Evolutionary conservation across 2,329 filamentous ascomycete species (phyloP), one percentile per base, ranked within the genome.

Genomic region (Myriosclerotinia duriaeana): DNA sequence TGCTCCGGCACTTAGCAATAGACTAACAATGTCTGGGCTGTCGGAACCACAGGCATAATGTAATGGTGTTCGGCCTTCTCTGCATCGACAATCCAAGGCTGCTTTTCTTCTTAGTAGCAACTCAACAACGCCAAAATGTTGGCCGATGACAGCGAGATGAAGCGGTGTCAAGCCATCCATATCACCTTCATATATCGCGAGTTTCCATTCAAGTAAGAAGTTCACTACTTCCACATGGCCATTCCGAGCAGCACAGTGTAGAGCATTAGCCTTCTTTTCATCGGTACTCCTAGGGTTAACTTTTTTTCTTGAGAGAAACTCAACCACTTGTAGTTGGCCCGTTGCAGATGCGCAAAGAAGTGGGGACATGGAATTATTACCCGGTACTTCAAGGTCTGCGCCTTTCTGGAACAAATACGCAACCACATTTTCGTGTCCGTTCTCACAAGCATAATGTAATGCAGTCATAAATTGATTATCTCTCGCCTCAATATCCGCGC

Each of bases 1-100:
- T 6, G 66, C 68, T 14, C 66, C 62, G 30, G 58, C 63, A 26
- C 44, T 66, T 12, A 68, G 50, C 36, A 68, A 38, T 20, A 68
- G 42, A 22, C 63, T 64, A 5, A 69, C 63, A 15, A 68, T 56
- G 15, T 68, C 68, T 5, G 53, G n/a, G 26, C 52, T 64, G 6
- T 64, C 42, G 5, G 44, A 54, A 6, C 53, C 44, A 15, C 66
- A 67, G 36, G 68, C 66, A 62, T 66, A 69, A 56, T 68, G 66
- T 3, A 69, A 34, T 20, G 66, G 68, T n/a, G 56, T 67, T 44
- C 63, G 52, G 2, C 66, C 62, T 34, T 60, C 42, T 53, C 63
- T 65, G 12, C 56, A 66, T 26, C 30, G 40, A 12, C 9, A 36
- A 1, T 62, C 66, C 3, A 62, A 26, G 4, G 15, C 22, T 15